Evolutionary conservation across 73 alveolate genomes (phyloP).

Genomic region (Effrenium voratum): DNA sequence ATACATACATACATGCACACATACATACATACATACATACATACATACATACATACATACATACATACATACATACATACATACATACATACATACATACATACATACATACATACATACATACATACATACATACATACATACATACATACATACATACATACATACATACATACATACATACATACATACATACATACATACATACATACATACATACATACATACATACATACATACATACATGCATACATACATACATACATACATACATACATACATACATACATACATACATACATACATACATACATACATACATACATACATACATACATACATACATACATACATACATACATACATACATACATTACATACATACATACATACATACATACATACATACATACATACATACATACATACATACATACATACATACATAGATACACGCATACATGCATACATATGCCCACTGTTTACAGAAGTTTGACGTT

Average conservation of each 20-base stretch:
- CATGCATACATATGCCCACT: not conserved
- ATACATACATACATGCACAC: not conserved
- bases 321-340: not conserved
- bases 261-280: not conserved
- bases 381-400: not conserved
- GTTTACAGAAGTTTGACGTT: no score
- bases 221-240: not conserved
- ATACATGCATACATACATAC: not conserved
- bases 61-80: not conserved
- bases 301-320: not conserved
- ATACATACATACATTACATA: not conserved
- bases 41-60: not conserved
- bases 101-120: not conserved
- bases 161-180: not conserved
- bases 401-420: not conserved
- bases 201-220: conserved; percentile 1
- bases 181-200: not conserved
- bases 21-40: not conserved
- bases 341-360: not conserved
- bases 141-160: not conserved
- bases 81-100: not conserved
- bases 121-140: not conserved
- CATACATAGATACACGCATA: not conserved
- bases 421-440: not conserved
- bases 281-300: not conserved